Evolutionary conservation across 805 yeast genomes (phyloP), one percentile per base, ranked within the genome.

Genomic region (Blastobotrys americana): DNA sequence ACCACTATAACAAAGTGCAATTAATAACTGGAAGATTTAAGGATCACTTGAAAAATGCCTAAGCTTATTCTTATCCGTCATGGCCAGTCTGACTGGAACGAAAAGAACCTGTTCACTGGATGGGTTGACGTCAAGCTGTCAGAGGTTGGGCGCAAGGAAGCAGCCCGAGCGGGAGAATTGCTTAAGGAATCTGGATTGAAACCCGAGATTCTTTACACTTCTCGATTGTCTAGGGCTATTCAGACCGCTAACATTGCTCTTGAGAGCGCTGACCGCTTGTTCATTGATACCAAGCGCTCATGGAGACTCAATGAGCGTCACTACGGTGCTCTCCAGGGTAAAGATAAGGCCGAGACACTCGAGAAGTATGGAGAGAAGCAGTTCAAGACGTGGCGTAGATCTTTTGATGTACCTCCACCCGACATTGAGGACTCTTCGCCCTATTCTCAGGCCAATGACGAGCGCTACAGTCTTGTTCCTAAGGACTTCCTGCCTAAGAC

Each of bases 71-170:
- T 89, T 66, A 88, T 90, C 58, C 89, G 97, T 78, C 97, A 89
- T 89, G 97, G 97, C 63, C 96, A 90, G 77, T 85, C 95, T 73
- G 97, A 86, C 70, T 89, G 97, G 97, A 89, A 89, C 72, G 95
- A 87, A 71, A 86, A 87, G 77, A 90, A 89, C 79, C 77, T 89
- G 58, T 89, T 89, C 83, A 89, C 97, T 69, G 97, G 97, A 65
- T 89, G 97, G 97, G 97, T 90, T 53, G 97, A 89, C 70, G 95
- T 87, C 58, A 73, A 77, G 63, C 78, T 89, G 67, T 80, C 90
- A 44, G 88, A 75, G 51, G 70, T 76, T 58, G 97, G 97, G 70
- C 78, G 75, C 66, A 76, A 81, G 66, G 97, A 89, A 75, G 97
- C 97, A 58, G 74, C 73, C 57, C 82, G 84, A 67, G 97, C 97